Evolutionary conservation across 495 filamentous ascomycete genomes (phyloP).

Genomic region (Amniculicola lignicola): DNA sequence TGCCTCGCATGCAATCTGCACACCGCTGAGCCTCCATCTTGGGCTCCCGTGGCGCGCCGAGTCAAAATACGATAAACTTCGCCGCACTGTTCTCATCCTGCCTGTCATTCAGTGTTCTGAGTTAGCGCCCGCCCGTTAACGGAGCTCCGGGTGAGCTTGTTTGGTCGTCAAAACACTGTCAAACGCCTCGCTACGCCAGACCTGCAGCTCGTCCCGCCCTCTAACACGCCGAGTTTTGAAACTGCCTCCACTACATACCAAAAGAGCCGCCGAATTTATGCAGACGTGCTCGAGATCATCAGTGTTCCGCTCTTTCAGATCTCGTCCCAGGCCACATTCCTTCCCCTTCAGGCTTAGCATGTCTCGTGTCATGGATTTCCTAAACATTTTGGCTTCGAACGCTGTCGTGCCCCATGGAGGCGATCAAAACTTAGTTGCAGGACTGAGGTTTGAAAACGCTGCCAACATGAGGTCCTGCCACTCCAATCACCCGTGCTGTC

Average conservation of each 20-base stretch:
- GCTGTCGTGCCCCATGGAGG: conserved; percentile 27
- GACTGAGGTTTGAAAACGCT: conserved; percentile 37
- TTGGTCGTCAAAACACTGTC: conserved; percentile 27
- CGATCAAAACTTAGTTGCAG: conserved; percentile 35
- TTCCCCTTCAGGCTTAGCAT: conserved; percentile 30
- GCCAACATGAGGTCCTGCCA: conserved; percentile 29
- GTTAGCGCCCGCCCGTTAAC: conserved; percentile 28
- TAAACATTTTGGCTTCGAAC: conserved; percentile 27
- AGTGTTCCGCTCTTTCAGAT: conserved; percentile 25
- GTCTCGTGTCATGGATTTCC: conserved; percentile 29
- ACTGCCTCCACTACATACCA: conserved; percentile 18
- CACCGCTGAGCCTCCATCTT: not conserved
- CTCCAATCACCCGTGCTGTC: conserved; percentile 35
- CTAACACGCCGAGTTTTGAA: conserved; percentile 29
- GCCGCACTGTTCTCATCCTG: conserved; percentile 12
- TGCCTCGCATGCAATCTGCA: not conserved
- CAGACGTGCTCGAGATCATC: conserved; percentile 8
- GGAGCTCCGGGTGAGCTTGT: conserved; percentile 29
- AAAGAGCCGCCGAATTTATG: conserved; percentile 22
- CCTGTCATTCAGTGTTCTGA: conserved; percentile 14
- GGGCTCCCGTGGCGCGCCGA: not conserved
- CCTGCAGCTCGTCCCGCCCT: conserved; percentile 15
- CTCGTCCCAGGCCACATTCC: conserved; percentile 18
- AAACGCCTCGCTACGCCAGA: conserved; percentile 29
- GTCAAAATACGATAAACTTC: conserved; percentile 5